Percentiles rank a stretch among this genome's conserved stretches.
Conservation (phyloP, 1,139 yeast species). For the Blastobotrys apis region DNA sequence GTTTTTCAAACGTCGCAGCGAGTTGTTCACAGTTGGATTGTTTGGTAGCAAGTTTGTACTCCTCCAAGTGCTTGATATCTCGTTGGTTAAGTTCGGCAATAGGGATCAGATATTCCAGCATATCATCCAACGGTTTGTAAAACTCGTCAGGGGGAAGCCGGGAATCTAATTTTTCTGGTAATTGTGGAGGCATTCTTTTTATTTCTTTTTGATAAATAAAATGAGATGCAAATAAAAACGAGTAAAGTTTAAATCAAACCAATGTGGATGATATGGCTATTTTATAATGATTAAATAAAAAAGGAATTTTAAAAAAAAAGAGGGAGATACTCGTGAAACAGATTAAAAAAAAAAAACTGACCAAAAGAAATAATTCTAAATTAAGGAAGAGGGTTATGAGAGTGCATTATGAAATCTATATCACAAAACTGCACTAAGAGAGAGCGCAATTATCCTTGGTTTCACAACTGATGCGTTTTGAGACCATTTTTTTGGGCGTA, state of each 20-base stretch:
- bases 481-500: too few species aligned
- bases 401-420: too few species aligned
- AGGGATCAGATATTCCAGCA: neutral
- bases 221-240: neutral
- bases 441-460: too few species aligned
- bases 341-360: too few species aligned
- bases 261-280: neutral
- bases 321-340: neutral
- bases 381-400: too few species aligned
- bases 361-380: too few species aligned
- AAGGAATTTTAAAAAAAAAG: too few species aligned
- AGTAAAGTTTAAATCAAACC: neutral
- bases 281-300: neutral
- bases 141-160: neutral
- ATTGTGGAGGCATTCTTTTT: neutral
- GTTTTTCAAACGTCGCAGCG: neutral
- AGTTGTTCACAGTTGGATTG: neutral
- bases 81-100: neutral
- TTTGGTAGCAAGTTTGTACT: neutral
- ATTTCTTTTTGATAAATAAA: neutral
- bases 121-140: slow-evolving; percentile 4
- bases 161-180: slow-evolving; percentile 1
- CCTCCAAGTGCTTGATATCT: neutral
- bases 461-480: too few species aligned
- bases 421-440: too few species aligned